These are phyloP conservation scores for Vigna nakashimae DNA, from an alignment of 306 rosid species.

Conservation along the genomic window DNA sequence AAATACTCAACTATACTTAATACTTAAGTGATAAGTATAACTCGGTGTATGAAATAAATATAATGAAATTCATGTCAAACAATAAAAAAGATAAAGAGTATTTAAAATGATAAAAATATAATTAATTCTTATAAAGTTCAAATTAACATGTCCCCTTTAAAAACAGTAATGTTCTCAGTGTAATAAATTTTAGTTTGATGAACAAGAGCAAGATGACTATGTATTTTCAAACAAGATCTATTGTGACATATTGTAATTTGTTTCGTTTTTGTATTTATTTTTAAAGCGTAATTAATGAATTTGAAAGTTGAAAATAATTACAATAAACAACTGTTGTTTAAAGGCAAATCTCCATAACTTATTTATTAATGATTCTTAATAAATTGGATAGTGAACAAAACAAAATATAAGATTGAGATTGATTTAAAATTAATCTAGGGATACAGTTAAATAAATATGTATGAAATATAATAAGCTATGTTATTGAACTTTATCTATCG, in stretches of 20 bases:
- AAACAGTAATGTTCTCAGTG: not conserved
- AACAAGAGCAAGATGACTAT: not conserved
- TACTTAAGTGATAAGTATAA: not conserved
- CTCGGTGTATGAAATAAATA: not conserved
- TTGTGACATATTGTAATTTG: too few relatives aligned
- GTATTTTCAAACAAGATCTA: not conserved
- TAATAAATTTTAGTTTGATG: not conserved
- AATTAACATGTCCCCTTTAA: not conserved
- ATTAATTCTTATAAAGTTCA: not conserved
- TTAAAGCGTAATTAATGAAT: not conserved
- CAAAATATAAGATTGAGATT: too few relatives aligned
- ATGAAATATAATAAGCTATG: too few relatives aligned
- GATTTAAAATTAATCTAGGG: too few relatives aligned
- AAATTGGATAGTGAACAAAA: too few relatives aligned
- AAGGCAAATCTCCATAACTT: too few relatives aligned
- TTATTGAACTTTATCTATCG: too few relatives aligned
- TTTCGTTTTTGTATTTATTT: not conserved
- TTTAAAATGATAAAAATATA: not conserved
- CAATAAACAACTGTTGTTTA: too few relatives aligned
- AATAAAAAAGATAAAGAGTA: not conserved
- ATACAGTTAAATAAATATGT: too few relatives aligned
- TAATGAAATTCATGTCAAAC: not conserved
- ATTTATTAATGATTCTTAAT: too few relatives aligned
- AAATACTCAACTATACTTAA: not conserved
- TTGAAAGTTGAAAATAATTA: not conserved